phyloP scores from a whole-genome alignment of 2,329 filamentous ascomycete species.

The Hymenoscyphus fraxineus region DNA sequence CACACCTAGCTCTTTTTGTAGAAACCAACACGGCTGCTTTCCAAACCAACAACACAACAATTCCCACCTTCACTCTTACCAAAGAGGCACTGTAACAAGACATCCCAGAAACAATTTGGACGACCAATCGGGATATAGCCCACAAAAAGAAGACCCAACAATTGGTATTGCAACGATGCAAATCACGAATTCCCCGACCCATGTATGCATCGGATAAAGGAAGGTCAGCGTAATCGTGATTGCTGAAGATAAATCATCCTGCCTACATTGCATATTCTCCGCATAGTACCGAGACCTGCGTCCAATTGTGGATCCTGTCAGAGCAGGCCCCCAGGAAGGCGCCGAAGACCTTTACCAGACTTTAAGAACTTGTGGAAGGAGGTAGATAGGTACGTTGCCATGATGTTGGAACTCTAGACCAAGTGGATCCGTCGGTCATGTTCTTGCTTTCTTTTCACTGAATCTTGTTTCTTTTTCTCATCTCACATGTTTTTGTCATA shows the following conservation, averaged over 20 bases:
- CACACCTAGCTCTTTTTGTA: not conserved
- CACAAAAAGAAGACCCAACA: not conserved
- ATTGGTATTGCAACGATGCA: not conserved
- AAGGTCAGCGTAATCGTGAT: not conserved
- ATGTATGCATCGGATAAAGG: constrained; percentile 1
- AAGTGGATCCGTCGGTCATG: not conserved
- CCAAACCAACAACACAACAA: not conserved
- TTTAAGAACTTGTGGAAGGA: not conserved
- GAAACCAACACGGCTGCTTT: not conserved
- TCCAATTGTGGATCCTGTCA: not conserved
- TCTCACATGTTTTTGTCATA: not conserved
- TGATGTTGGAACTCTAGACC: not conserved
- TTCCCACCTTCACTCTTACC: not conserved
- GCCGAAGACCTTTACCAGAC: not conserved
- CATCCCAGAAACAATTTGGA: not conserved
- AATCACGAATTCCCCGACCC: not conserved
- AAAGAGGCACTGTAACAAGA: not conserved
- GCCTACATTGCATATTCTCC: not conserved
- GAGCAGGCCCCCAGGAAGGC: not conserved
- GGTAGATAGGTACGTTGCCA: not conserved
- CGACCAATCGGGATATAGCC: not conserved
- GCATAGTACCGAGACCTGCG: not conserved
- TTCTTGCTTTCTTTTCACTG: not conserved
- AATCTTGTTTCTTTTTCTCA: not conserved
- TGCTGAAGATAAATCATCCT: not conserved